Conservation (phyloP, 371 early-diverging fungal genomes). For the Circinella umbellata region DNA sequence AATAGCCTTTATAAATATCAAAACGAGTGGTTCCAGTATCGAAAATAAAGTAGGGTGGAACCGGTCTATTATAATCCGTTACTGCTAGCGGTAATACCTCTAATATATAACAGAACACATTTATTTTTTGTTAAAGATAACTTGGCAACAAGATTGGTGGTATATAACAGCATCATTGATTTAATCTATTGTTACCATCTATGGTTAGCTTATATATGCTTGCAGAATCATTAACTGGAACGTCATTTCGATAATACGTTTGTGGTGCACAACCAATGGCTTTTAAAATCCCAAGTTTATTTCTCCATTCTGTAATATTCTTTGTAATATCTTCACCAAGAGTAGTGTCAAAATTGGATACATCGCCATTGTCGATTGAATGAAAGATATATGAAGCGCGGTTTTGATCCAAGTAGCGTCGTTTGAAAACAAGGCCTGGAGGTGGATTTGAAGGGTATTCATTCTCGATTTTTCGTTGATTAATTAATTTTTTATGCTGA, state of each 20-base stretch:
- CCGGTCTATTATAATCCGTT: constrained; percentile 27
- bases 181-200: constrained; percentile 19
- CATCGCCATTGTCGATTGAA: constrained; percentile 25
- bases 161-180: too few relatives aligned
- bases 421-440: constrained; percentile 49
- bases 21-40: not conserved
- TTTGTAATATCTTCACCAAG: constrained; percentile 48
- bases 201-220: constrained; percentile 50
- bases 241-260: constrained; percentile 49
- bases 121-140: too few relatives aligned
- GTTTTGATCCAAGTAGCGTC: constrained; percentile 66
- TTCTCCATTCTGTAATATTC: constrained; percentile 42
- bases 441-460: constrained; percentile 14
- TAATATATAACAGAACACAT: not conserved
- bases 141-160: too few relatives aligned
- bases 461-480: constrained; percentile 10
- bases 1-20: constrained; percentile 12
- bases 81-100: constrained; percentile 49
- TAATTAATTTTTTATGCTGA: not conserved
- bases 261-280: constrained; percentile 57
- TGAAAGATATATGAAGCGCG: constrained; percentile 60
- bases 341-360: constrained; percentile 42
- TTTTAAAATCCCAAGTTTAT: constrained; percentile 33
- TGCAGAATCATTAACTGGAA: constrained; percentile 38
- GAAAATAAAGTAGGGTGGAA: constrained; percentile 25